phyloP scores from a whole-genome alignment of 345 rosid species.

The Mercurialis annua region DNA sequence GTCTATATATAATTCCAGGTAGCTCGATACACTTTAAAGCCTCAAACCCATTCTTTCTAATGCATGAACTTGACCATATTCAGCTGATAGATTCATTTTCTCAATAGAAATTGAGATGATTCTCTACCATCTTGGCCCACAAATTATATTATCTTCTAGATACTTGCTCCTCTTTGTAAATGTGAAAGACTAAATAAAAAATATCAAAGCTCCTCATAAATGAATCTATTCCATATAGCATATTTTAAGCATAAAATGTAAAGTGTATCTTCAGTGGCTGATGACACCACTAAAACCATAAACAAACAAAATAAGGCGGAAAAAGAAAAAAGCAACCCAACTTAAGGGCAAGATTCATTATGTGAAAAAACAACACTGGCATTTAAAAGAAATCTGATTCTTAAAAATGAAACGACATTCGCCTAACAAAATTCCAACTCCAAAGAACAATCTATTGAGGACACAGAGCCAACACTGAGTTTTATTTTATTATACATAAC shows the following conservation, averaged over 20 bases:
- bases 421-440: slow-evolving; percentile 22
- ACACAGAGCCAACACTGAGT: slow-evolving; percentile 36
- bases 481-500: slow-evolving; percentile 37
- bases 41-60: neutral
- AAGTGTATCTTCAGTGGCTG: slow-evolving; percentile 2
- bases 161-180: slow-evolving; percentile 7
- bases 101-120: slow-evolving; percentile 4
- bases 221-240: slow-evolving; percentile 50
- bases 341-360: slow-evolving; percentile 36
- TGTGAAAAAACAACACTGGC: slow-evolving; percentile 56
- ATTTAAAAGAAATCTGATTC: slow-evolving; percentile 16
- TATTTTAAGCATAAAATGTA: slow-evolving; percentile 29
- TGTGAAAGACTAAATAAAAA: slow-evolving; percentile 15
- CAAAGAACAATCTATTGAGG: slow-evolving; percentile 48
- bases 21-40: neutral
- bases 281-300: slow-evolving; percentile 14
- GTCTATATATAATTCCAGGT: neutral
- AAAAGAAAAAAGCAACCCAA: slow-evolving; percentile 29
- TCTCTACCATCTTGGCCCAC: slow-evolving; percentile 22
- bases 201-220: slow-evolving; percentile 15
- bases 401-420: slow-evolving; percentile 40
- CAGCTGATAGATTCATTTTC: slow-evolving; percentile 11
- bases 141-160: slow-evolving; percentile 5
- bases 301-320: slow-evolving; percentile 7
- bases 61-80: slow-evolving; percentile 15